These are phyloP conservation scores for Tuctoria greenei DNA, from an alignment of 176 grass and related monocot species.

Conservation along the genomic window DNA sequence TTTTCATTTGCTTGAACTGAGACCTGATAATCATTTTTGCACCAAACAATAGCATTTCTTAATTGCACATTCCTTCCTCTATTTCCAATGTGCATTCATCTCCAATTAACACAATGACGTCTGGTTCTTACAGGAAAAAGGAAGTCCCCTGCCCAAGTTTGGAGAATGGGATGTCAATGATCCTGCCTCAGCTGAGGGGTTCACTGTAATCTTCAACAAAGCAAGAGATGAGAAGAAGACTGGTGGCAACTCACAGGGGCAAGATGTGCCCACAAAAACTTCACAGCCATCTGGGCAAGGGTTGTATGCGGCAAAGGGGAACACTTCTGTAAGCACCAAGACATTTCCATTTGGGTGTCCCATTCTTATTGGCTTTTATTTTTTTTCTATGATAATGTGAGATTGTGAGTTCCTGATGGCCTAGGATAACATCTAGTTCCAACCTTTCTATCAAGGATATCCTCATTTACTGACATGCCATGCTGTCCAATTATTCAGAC, in stretches of 20 bases:
- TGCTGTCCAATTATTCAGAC: not conserved
- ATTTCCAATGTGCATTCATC: not conserved
- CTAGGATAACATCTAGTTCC: not conserved
- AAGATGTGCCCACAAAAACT: not conserved
- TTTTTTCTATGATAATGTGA: not conserved
- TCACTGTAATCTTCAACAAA: slow-evolving; percentile 58
- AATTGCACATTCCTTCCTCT: not conserved
- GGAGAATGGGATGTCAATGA: slow-evolving; percentile 43
- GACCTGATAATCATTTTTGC: not conserved
- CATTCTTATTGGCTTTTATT: not conserved
- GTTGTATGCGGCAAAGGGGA: slow-evolving; percentile 33
- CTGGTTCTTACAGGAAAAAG: slow-evolving; percentile 16
- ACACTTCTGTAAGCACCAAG: slow-evolving; percentile 36
- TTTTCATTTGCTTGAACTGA: not conserved
- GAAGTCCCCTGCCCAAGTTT: slow-evolving; percentile 33
- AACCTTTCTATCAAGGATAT: slow-evolving; percentile 4
- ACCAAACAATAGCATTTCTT: not conserved
- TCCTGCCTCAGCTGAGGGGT: slow-evolving; percentile 45
- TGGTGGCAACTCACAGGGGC: slow-evolving; percentile 23
- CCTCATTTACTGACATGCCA: not conserved
- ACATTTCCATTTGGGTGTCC: not conserved
- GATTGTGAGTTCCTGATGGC: not conserved
- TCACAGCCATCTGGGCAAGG: slow-evolving; percentile 20
- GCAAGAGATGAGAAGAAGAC: slow-evolving; percentile 52
- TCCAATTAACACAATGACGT: not conserved